Conservation (phyloP, 2,329 filamentous ascomycete genomes). For the Esteya vermicola region DNA sequence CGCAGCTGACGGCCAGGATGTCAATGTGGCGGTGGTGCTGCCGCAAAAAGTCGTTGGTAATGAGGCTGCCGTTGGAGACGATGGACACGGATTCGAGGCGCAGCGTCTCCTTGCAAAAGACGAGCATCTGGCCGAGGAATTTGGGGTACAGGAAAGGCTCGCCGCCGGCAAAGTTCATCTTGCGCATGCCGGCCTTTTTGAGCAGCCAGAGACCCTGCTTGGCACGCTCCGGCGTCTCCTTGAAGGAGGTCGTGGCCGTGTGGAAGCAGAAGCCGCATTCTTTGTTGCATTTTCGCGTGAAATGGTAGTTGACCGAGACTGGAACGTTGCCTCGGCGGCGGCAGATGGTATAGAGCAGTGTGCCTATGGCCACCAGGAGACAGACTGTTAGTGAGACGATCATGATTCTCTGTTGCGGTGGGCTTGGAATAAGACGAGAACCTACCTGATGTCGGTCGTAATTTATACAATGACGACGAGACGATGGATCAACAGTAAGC, state of each 20-base stretch:
- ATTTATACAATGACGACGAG: too few relatives aligned
- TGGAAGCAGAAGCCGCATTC: not conserved
- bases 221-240: not conserved
- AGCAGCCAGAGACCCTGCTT: not conserved
- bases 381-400: not conserved
- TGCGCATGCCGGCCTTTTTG: not conserved
- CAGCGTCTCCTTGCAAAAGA: not conserved
- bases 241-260: not conserved
- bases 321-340: not conserved
- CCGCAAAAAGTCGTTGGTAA: not conserved
- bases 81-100: not conserved
- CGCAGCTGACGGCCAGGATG: slow-evolving; percentile 1
- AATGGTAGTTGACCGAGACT: slow-evolving; percentile 1
- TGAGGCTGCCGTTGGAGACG: not conserved
- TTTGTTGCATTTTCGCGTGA: not conserved
- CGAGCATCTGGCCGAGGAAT: not conserved
- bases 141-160: not conserved
- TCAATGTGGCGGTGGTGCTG: not conserved
- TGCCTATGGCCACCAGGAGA: not conserved
- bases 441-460: too few relatives aligned
- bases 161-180: slow-evolving; percentile 1
- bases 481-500: too few relatives aligned
- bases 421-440: too few relatives aligned
- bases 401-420: too few relatives aligned
- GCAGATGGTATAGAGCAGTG: not conserved